Evolutionary conservation across 495 filamentous ascomycete species (phyloP), one percentile per base, ranked within the genome.

Genomic region (Sordaria brevicollis): DNA sequence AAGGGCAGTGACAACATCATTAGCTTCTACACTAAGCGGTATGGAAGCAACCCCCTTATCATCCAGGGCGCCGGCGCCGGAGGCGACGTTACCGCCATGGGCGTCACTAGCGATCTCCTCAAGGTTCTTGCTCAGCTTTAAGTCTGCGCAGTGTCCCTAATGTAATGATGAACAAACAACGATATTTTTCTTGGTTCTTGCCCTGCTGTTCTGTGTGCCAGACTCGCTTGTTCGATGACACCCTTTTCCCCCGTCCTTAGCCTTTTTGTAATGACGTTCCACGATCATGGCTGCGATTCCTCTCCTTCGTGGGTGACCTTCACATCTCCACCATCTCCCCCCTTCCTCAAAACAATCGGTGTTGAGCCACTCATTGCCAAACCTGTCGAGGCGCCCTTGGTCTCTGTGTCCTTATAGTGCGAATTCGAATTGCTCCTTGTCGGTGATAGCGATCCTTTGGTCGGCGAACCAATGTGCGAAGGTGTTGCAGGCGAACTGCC

Each of bases 1-100:
- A 96, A 96, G 85, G 95, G 95, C 39, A 97, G 93, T 80, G 95
- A 97, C 78, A 98, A 98, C 83, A 94, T 97, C 77, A 95, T 99
- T 76, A 95, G 89, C 85, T 97, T 99, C 85, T 96, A 95, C 81
- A 97, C 95, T 57, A 90, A 94, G 84, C 87, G 95, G 74, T 98
- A 99, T 77, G 93, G 92, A 41, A 83, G 83, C 70, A 96, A 93
- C 78, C 92, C 95, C 13, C 81, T 97, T 68, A 95, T 97, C 76
- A 88, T 99, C 65, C 93, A 97, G 84, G 95, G 95, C 70, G 94
- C 93, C 39, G 95, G 94, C 67, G 95, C 95, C 67, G 95, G 95
- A 74, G 93, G 91, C 49, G 94, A 97, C 34, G 93, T 97, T 38
- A 98, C 95, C 37, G 95, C 95, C 34, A 97, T 97, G 93, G 95